Evolutionary conservation across 1,139 yeast species (phyloP).

Genomic region (Geotrichum histeridarum): DNA sequence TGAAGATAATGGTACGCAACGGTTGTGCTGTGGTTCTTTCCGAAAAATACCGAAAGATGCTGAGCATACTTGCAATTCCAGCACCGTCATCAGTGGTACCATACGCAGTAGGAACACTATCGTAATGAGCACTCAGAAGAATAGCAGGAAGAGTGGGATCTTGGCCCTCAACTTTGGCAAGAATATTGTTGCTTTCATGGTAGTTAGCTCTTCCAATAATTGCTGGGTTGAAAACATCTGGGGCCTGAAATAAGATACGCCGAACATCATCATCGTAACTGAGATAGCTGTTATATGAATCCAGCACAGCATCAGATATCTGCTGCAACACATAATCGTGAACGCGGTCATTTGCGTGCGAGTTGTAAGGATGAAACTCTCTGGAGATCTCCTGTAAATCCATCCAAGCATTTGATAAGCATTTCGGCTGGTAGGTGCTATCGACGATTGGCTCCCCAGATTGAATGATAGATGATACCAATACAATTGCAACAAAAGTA

Average conservation of each 20-base stretch:
- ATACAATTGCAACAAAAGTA: slow-evolving; percentile 20
- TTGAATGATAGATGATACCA: slow-evolving; percentile 17
- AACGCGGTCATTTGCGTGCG: slow-evolving; percentile 69
- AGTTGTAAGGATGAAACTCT: slow-evolving; percentile 70
- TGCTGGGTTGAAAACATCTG: slow-evolving; percentile 44
- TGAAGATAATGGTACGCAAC: slow-evolving; percentile 65
- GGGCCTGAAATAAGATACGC: slow-evolving; percentile 46
- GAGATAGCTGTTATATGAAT: slow-evolving; percentile 39
- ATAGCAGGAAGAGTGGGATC: slow-evolving; percentile 57
- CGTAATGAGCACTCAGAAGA: slow-evolving; percentile 79
- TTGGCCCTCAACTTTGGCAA: slow-evolving; percentile 67
- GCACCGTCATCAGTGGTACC: slow-evolving; percentile 94
- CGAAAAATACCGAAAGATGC: slow-evolving; percentile 53
- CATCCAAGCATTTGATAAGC: slow-evolving; percentile 53
- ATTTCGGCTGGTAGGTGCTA: slow-evolving; percentile 23
- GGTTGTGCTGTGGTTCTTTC: slow-evolving; percentile 48
- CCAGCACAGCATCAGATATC: slow-evolving; percentile 37
- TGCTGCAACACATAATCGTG: slow-evolving; percentile 58
- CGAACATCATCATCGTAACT: slow-evolving; percentile 49
- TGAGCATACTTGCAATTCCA: slow-evolving; percentile 82
- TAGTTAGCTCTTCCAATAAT: slow-evolving; percentile 50
- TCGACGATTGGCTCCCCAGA: slow-evolving; percentile 22
- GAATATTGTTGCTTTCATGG: slow-evolving; percentile 72
- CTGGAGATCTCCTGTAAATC: slow-evolving; percentile 64
- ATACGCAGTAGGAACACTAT: slow-evolving; percentile 79